Evolutionary conservation across 352 stramenopile genomes (phyloP), one percentile per base, ranked within the genome.

Genomic region (Plasmopara muralis): DNA sequence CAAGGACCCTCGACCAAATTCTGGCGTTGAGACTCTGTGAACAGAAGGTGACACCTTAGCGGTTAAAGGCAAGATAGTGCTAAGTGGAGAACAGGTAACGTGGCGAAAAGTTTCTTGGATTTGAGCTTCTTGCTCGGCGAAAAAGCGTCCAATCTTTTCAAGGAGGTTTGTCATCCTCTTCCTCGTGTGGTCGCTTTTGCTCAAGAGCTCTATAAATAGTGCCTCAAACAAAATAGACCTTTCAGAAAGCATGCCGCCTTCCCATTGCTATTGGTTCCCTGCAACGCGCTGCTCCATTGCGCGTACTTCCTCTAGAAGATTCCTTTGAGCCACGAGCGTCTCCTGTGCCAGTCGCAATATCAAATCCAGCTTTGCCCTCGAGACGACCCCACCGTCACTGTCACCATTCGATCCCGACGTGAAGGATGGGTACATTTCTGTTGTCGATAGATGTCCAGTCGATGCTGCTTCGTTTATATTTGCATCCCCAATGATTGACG

Each of bases 111-210:
- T 62, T 2, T 70, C 53, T n/a, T 77, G 74, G 55, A 81, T 63
- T 33, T 85, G 72, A 44, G 53, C 61, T 53, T 88, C 74, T 45
- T 84, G 72, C 18, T 83, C 68, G 2, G 70, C 72, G 55, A 86
- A 88, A 56, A 83, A 88, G 53, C 70, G 68, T 37, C 74, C 73
- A 40, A 86, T 88, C 51, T 81, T 85, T 29, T 74, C 74, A 45
- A 86, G 73, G 53, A 86, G 68, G 42, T 84, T 69, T 9, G 65
- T 55, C 77, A 86, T 84, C 15, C 10, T 35, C 10, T 35, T 35
- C 20, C 20, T 25, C 20, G 20, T 25, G 1, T 25, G 20, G 20
- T 3, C 20, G 20, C 20, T 25, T 25, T 25, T 25, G 20, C 20
- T 25, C 20, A 25, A 25, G 20, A 25, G 20, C 20, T 25, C 20